phyloP scores from a whole-genome alignment of 2,329 filamentous ascomycete genomes.

The Pestalotiopsis sp. region DNA sequence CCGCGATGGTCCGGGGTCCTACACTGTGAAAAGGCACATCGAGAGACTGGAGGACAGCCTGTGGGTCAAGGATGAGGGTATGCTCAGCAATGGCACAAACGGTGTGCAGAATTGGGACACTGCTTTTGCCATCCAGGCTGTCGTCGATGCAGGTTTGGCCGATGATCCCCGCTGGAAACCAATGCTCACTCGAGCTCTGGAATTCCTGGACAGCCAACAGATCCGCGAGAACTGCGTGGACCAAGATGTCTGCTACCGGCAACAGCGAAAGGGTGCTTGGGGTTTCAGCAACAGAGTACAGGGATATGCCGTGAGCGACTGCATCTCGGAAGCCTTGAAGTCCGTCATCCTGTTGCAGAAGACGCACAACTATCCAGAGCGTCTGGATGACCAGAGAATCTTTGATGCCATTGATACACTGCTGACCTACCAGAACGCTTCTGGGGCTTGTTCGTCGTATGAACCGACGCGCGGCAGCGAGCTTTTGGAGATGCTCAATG shows the following conservation, averaged over 20 bases:
- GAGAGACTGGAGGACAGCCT: constrained; percentile 84
- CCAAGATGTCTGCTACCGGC: constrained; percentile 81
- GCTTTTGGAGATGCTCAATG: constrained; percentile 83
- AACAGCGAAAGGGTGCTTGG: constrained; percentile 91
- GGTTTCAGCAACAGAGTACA: constrained; percentile 91
- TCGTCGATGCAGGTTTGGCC: constrained; percentile 78
- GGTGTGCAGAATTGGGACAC: constrained; percentile 99
- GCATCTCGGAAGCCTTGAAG: constrained; percentile 88
- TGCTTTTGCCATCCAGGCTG: constrained; percentile 82
- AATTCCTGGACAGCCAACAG: constrained; percentile 89
- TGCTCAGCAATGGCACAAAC: constrained; percentile 95
- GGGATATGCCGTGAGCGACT: constrained; percentile 95
- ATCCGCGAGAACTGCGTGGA: constrained; percentile 81
- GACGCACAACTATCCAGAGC: constrained; percentile 70
- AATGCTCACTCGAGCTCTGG: constrained; percentile 80
- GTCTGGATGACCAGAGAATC: constrained; percentile 76
- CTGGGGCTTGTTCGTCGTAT: constrained; percentile 88
- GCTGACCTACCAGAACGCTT: constrained; percentile 85
- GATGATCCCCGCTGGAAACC: constrained; percentile 74
- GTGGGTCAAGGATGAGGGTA: constrained; percentile 90
- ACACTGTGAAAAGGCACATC: constrained; percentile 73
- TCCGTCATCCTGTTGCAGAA: constrained; percentile 83
- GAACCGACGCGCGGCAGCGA: constrained; percentile 79
- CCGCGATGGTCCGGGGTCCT: constrained; percentile 75
- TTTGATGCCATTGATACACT: constrained; percentile 90